A percentile compares a stretch with the other conserved stretches of the same genome.
Evolutionary conservation across 2,329 filamentous ascomycete genomes (phyloP).

Genomic region (Fusarium mundagurra): DNA sequence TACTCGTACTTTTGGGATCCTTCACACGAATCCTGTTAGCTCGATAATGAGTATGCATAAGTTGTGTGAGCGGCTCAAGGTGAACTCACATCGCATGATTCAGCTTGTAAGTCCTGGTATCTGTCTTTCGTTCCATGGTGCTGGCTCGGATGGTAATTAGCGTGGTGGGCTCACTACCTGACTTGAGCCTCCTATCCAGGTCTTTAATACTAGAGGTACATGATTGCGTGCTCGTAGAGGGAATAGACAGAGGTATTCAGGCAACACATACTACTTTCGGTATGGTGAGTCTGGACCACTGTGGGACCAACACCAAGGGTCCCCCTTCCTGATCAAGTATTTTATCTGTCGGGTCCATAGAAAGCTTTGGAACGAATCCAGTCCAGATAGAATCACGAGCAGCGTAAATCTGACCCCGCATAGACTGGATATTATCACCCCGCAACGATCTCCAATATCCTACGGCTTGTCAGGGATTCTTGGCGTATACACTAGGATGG

Average conservation of each 20-base stretch:
- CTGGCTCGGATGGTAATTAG: not conserved
- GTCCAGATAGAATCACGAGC: not conserved
- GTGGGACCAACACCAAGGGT: not conserved
- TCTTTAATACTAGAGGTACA: not conserved
- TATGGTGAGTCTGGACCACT: not conserved
- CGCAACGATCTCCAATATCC: not conserved
- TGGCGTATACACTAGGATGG: not conserved
- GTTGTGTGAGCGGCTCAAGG: accelerated
- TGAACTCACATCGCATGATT: not conserved
- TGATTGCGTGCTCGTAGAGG: not conserved
- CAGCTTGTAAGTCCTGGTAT: not conserved
- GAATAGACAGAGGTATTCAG: not conserved
- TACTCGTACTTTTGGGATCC: not conserved
- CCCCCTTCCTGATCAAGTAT: not conserved
- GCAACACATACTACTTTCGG: not conserved
- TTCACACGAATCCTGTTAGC: not conserved
- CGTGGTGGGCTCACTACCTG: not conserved
- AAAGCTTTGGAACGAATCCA: not conserved
- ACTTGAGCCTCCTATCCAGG: not conserved
- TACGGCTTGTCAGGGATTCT: not conserved
- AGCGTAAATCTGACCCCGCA: not conserved
- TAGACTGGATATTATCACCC: not conserved
- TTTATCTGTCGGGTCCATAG: no score
- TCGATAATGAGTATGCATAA: accelerated
- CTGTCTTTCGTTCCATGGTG: not conserved